Base-by-base conservation (phyloP, 2,329 filamentous ascomycete genomes). In the Diaporthe vexans region DNA sequence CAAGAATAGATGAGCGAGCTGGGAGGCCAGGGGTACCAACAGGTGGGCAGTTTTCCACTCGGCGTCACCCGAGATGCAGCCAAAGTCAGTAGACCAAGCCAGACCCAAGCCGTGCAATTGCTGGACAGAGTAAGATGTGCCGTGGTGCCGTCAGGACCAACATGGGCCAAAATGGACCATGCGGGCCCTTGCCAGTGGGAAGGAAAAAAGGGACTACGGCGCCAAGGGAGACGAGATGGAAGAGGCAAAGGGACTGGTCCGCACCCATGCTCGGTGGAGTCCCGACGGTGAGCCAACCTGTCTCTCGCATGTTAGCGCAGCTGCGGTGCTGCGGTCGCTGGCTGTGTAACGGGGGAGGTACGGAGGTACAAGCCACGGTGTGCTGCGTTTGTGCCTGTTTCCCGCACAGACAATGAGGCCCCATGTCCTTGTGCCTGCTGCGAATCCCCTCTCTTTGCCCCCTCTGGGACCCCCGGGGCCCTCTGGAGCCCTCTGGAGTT, bases 21-120 rank as follows among this genome's bases (percentile, higher is more conserved):
- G 56, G 61, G 70, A 63, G 46, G 59, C 59, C 56, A 33, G 40
- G 46, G 70, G 74, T 71, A 46, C 57, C 37, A 48, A 24, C 46
- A 43, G 40, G 67, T 74, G 72, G 74, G 74, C 74, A 74, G 74
- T 71, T 75, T 61, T 56, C 71, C 57, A 58, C 74, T 74, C 74
- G 74, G 72, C 70, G 54, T 74, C 71, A 71, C 67, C 74, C 72
- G 74, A 75, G 72, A 54, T 67, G 58, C 69, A 74, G 21, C 48
- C 63, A 67, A 35, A 67, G 63, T 67, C 46, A 52, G 63, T 67
- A 67, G 63, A 52, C 63, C 43, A 48, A 35, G 29, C 40, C 43
- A 13, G 43, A 15, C 26, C 19, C 17, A 26, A 51, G 24, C 61
- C n/a, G 61, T 21, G 43, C 61, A 51, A 19, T 40, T 51, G 35